Evolutionary conservation across 371 early-diverging fungal genomes (phyloP).

Genomic region (Fennellomyces sp.): DNA sequence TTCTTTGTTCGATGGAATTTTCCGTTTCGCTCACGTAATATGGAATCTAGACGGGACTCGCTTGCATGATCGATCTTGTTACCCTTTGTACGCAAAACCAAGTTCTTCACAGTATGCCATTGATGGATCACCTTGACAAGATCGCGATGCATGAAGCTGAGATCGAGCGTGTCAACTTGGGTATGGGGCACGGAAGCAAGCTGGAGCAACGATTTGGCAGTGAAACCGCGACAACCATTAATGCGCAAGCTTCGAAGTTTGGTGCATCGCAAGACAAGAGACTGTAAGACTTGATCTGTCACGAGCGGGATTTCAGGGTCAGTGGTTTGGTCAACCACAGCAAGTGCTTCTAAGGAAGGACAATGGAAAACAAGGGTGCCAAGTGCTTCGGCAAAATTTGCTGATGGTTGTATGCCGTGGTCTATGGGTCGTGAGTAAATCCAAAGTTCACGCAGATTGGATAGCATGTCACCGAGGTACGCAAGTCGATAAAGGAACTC

Average conservation of each 20-base stretch:
- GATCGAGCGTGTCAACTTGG: neutral
- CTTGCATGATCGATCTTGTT: too few relatives aligned
- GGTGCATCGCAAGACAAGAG: neutral
- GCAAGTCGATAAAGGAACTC: neutral
- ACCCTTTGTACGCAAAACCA: too few relatives aligned
- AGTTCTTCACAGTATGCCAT: neutral
- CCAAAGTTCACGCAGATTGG: neutral
- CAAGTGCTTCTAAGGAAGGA: neutral
- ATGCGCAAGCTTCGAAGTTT: neutral
- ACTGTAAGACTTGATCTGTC: neutral
- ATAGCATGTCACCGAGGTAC: neutral
- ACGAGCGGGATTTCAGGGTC: neutral
- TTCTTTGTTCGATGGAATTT: too few relatives aligned
- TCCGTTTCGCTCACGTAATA: too few relatives aligned
- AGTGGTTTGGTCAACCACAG: neutral
- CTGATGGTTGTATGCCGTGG: neutral
- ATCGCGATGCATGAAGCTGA: neutral
- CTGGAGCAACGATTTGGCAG: neutral
- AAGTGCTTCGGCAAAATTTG: neutral
- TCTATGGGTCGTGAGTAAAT: neutral
- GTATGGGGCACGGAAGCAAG: neutral
- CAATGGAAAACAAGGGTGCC: neutral
- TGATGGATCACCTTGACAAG: neutral
- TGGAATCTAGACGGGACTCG: too few relatives aligned
- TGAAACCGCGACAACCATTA: neutral